Evolutionary conservation across 2,329 filamentous ascomycete species (phyloP).

Genomic region (Anthostomella pinea): DNA sequence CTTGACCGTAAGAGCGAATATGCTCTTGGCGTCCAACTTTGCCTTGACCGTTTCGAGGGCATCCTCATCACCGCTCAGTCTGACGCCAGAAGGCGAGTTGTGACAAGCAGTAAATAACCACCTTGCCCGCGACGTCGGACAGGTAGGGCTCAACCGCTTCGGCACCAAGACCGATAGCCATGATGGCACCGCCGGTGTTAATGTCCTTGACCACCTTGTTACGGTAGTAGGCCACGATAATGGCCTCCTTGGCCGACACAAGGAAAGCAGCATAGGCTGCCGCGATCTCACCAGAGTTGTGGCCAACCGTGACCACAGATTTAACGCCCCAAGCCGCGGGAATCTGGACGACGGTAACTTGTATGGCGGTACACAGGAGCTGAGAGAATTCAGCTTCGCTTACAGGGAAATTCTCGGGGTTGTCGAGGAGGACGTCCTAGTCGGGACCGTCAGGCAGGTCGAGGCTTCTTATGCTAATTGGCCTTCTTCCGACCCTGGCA

Average conservation of each 20-base stretch:
- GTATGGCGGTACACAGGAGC: slow-evolving; percentile 15
- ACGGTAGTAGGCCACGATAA: slow-evolving; percentile 22
- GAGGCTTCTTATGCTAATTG: no score
- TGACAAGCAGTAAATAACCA: slow-evolving; percentile 7
- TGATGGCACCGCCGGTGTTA: neutral
- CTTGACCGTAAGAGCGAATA: slow-evolving; percentile 4
- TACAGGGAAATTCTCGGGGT: slow-evolving; percentile 6
- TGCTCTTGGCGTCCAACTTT: neutral
- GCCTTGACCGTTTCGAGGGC: slow-evolving; percentile 2
- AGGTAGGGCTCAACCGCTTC: neutral
- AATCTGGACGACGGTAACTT: slow-evolving; percentile 26
- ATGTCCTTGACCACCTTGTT: slow-evolving; percentile 5
- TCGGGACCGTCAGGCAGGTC: slow-evolving; percentile 11
- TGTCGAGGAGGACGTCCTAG: slow-evolving; percentile 8
- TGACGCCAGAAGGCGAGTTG: slow-evolving; percentile 8
- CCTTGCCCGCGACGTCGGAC: slow-evolving; percentile 1
- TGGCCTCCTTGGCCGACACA: slow-evolving; percentile 22
- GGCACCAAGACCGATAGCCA: slow-evolving; percentile 1
- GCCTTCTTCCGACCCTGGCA: no score
- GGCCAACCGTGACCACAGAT: slow-evolving; percentile 28
- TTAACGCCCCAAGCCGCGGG: slow-evolving; percentile 21
- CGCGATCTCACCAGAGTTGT: slow-evolving; percentile 36
- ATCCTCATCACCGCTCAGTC: slow-evolving; percentile 7
- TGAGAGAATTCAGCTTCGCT: slow-evolving; percentile 17
- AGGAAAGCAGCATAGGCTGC: slow-evolving; percentile 15